Conservation (phyloP, 805 yeast genomes). For the Isabelozyma rhagii region DNA sequence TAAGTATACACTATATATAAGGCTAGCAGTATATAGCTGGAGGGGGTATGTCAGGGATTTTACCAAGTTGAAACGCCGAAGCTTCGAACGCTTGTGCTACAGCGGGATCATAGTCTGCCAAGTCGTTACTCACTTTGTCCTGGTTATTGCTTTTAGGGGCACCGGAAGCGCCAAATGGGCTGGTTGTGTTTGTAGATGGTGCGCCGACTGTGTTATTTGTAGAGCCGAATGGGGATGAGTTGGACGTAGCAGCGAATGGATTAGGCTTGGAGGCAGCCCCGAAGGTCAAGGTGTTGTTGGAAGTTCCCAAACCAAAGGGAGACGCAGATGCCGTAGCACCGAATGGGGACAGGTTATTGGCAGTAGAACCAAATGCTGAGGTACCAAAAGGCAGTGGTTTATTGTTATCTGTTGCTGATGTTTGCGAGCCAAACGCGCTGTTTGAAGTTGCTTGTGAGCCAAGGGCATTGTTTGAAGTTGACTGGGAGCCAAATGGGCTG, state of each 20-base stretch:
- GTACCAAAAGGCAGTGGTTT: not conserved
- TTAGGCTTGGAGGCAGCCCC: slow-evolving; percentile 13
- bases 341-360: slow-evolving; percentile 2
- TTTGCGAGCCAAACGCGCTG: not conserved
- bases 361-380: slow-evolving; percentile 8
- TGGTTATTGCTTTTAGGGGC: too few species aligned
- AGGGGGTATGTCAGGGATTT: slow-evolving; percentile 72
- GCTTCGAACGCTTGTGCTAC: slow-evolving; percentile 49
- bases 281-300: slow-evolving; percentile 10
- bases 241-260: not conserved
- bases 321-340: slow-evolving; percentile 2
- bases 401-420: not conserved
- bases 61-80: slow-evolving; percentile 50
- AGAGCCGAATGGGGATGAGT: slow-evolving; percentile 6
- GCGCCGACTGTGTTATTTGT: slow-evolving; percentile 6
- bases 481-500: too few species aligned
- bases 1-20: not conserved
- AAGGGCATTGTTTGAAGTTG: too few species aligned
- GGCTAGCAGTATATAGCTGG: slow-evolving; percentile 29
- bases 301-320: slow-evolving; percentile 3
- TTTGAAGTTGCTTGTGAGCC: too few species aligned
- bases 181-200: slow-evolving; percentile 7
- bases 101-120: slow-evolving; percentile 41
- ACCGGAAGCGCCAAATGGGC: slow-evolving; percentile 2
- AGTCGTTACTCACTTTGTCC: not conserved